These are phyloP conservation scores for Prunella vulgaris DNA, from an alignment of 257 asterid genomes.

Conservation along the genomic window DNA sequence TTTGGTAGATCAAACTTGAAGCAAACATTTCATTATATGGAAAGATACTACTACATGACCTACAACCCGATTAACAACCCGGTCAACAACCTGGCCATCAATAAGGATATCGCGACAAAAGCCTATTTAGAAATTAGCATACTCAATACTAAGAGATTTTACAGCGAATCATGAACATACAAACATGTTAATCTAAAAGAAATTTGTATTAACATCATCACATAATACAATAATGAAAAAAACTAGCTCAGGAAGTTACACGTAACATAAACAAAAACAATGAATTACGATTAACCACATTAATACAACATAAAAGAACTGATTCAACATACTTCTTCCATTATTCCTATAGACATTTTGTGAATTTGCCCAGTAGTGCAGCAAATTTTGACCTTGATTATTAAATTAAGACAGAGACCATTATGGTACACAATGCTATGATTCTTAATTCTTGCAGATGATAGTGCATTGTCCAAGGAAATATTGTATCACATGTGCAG, in stretches of 20 bases:
- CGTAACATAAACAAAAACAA: not conserved
- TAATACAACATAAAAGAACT: not conserved
- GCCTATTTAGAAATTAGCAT: not conserved
- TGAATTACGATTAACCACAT: not conserved
- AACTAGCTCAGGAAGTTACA: not conserved
- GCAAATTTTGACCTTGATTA: not conserved
- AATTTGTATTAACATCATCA: not conserved
- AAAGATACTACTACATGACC: too few species aligned
- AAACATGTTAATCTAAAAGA: not conserved
- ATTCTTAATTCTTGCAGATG: not conserved
- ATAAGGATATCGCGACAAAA: too few species aligned
- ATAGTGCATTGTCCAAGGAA: not conserved
- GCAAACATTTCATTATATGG: too few species aligned
- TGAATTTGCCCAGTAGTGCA: not conserved
- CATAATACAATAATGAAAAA: too few species aligned
- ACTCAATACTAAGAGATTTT: not conserved
- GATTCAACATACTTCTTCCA: not conserved
- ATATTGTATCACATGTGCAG: not conserved
- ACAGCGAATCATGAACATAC: not conserved
- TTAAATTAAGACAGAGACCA: not conserved
- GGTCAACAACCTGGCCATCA: too few species aligned
- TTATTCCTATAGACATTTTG: not conserved
- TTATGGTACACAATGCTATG: not conserved
- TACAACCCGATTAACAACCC: too few species aligned
- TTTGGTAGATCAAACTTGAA: too few species aligned